Evolutionary conservation across 805 yeast species (phyloP).

Genomic region (Ogataea neopini): DNA sequence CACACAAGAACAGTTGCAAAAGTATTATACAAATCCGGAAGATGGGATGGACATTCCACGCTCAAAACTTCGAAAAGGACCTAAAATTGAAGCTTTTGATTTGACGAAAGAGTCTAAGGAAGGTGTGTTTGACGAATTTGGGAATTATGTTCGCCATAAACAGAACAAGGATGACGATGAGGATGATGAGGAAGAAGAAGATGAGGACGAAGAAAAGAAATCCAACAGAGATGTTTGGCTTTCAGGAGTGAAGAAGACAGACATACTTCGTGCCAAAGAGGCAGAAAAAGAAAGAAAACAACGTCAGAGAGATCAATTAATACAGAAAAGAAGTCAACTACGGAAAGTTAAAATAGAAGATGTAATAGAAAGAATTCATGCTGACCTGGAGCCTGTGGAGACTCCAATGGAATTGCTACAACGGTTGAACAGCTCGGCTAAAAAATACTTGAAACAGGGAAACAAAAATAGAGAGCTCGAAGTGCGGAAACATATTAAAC

Average conservation of each 20-base stretch:
- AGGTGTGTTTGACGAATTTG: conserved; percentile 62
- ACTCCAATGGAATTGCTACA: conserved; percentile 57
- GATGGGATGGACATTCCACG: conserved; percentile 4
- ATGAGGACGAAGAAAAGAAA: conserved; percentile 36
- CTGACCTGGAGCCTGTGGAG: conserved; percentile 56
- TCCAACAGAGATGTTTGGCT: conserved; percentile 25
- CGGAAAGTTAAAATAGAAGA: conserved; percentile 17
- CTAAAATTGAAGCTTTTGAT: conserved; percentile 64
- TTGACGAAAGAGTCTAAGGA: conserved; percentile 55
- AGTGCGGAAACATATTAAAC: conserved; percentile 33
- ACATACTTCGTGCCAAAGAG: conserved; percentile 27
- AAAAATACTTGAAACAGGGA: conserved; percentile 18
- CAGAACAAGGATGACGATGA: conserved; percentile 30
- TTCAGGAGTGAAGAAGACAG: conserved; percentile 18
- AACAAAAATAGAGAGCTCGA: conserved; percentile 10
- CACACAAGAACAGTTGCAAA: not conserved
- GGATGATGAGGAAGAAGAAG: conserved; percentile 26
- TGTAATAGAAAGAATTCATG: conserved; percentile 39
- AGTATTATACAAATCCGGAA: conserved; percentile 35
- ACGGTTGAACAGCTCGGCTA: conserved; percentile 35
- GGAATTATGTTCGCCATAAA: conserved; percentile 49
- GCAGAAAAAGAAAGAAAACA: conserved; percentile 27
- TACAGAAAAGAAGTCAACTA: conserved; percentile 18
- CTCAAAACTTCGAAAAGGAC: conserved; percentile 21
- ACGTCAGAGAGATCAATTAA: conserved; percentile 22